Evolutionary conservation across 1,139 yeast genomes (phyloP), one percentile per base, ranked within the genome.

Genomic region (Magnusiomyces clavatus): DNA sequence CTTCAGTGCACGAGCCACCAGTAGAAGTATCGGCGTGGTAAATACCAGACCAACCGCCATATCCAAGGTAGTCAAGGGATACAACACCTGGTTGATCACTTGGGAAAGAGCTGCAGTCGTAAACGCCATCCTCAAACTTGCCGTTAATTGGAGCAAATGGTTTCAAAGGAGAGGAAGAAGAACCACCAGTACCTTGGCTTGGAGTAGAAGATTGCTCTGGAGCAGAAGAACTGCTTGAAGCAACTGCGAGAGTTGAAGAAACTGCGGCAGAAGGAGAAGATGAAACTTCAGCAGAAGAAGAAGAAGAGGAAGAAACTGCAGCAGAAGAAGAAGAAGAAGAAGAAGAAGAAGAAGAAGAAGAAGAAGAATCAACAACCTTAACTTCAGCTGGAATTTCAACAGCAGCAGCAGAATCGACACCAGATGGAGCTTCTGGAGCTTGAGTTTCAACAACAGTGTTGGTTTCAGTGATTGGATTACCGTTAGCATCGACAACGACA

Each of bases 21-120:
- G 89, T 81, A 61, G 89, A 76, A 55, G 84, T 79, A 56, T 64
- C 64, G 49, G 56, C 43, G 61, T 80, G 80, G 66, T 80, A 78
- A 59, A 92, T 78, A 54, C 96, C 88, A 51, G 97, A 80, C 95
- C 95, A 92, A 61, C 98, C 98, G 60, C 92, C 95, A 56, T 81
- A 77, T 52, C 82, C 83, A 57, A 88, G 74, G 83, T 88, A 84
- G 73, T 85, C 86, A 52, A 90, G 74, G 45, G 90, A 69, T 64
- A 92, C 76, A 57, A 92, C 96, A 77, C 97, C 97, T 12, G 50
- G 20, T 67, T 88, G 80, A 60, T 95, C 96, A 36, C 83, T 71
- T 68, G 97, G 97, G 82, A 92, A 88, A 49, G 74, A 64, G 57
- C 80, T 73, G 77, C 98, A 92, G 58, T 77, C 70, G 68, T 82